Conservation (phyloP, 1,139 yeast genomes). For the Meyerozyma guilliermondii region DNA sequence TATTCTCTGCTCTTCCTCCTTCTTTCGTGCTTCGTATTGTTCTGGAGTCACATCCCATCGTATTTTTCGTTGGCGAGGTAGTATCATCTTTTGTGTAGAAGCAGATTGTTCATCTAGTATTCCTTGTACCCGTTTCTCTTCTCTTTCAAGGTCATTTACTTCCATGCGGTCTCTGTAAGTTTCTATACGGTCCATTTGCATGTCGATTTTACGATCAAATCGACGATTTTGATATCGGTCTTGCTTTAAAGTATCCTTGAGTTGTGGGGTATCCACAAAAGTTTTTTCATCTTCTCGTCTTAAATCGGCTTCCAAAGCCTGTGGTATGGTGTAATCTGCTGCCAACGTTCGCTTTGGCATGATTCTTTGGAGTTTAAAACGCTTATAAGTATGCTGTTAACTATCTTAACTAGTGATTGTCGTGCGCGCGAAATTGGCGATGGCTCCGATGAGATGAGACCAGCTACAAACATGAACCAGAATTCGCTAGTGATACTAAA, state of each 20-base stretch:
- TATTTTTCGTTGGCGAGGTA: constrained; percentile 8
- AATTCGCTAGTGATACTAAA: constrained; percentile 55
- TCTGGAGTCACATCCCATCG: constrained; percentile 37
- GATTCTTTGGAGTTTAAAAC: background rate
- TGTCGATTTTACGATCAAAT: constrained; percentile 20
- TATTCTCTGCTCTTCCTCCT: constrained; percentile 2
- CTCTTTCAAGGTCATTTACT: constrained; percentile 26
- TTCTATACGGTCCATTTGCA: constrained; percentile 17
- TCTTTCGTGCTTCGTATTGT: constrained; percentile 17
- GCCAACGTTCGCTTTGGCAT: constrained; percentile 1
- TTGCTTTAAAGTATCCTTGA: constrained; percentile 3
- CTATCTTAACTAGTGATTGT: background rate
- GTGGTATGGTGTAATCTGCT: background rate
- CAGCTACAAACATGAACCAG: constrained; percentile 22
- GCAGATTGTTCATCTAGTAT: constrained; percentile 14
- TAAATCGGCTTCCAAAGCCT: background rate
- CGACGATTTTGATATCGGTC: constrained; percentile 18
- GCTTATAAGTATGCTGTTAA: background rate
- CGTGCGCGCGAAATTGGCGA: constrained; percentile 2
- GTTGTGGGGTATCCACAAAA: background rate
- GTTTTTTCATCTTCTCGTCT: background rate
- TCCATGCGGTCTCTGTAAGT: constrained; percentile 36
- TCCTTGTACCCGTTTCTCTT: constrained; percentile 20
- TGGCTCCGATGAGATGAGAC: background rate
- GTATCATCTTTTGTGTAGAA: constrained; percentile 15